A percentile compares a stretch with the other conserved stretches of the same genome.
Conservation (phyloP, 345 rosid genomes). For the Eucalyptus victrix region DNA sequence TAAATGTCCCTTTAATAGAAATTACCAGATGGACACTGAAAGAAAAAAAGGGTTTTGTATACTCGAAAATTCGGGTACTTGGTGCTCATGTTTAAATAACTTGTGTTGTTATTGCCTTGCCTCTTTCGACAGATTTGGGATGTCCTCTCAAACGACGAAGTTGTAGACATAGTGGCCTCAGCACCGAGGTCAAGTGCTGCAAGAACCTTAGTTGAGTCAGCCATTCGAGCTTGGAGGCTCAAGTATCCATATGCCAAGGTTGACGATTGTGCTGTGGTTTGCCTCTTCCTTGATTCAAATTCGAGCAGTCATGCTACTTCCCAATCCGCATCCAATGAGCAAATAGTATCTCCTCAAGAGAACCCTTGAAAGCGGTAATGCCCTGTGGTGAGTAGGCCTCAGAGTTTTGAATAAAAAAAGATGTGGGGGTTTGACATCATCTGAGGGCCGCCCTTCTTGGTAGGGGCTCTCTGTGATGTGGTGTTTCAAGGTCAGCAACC, state of each 20-base stretch:
- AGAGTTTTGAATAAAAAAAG: background rate
- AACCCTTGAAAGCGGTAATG: background rate
- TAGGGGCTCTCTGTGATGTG: background rate
- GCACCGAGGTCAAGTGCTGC: slow-evolving; percentile 18
- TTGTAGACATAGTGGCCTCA: slow-evolving; percentile 25
- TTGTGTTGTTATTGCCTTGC: background rate
- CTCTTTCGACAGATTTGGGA: slow-evolving; percentile 18
- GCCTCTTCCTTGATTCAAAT: slow-evolving; percentile 21
- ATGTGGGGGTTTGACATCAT: background rate
- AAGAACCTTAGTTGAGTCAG: slow-evolving; percentile 19
- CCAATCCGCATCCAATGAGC: background rate
- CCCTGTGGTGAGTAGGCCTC: background rate
- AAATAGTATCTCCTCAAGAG: background rate
- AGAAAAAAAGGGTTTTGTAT: background rate
- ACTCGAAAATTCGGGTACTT: background rate
- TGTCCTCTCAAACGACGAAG: slow-evolving; percentile 34
- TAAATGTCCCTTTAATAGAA: background rate
- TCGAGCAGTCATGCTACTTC: background rate
- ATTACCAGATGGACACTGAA: background rate
- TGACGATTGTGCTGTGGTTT: slow-evolving; percentile 32
- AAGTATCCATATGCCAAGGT: slow-evolving; percentile 28
- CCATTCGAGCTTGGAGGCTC: slow-evolving; percentile 22
- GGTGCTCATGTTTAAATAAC: background rate
- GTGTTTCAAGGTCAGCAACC: background rate
- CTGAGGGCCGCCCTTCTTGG: background rate